phyloP scores from a whole-genome alignment of 1,284 basidiomycete genomes.

The Tremellales sp. region DNA sequence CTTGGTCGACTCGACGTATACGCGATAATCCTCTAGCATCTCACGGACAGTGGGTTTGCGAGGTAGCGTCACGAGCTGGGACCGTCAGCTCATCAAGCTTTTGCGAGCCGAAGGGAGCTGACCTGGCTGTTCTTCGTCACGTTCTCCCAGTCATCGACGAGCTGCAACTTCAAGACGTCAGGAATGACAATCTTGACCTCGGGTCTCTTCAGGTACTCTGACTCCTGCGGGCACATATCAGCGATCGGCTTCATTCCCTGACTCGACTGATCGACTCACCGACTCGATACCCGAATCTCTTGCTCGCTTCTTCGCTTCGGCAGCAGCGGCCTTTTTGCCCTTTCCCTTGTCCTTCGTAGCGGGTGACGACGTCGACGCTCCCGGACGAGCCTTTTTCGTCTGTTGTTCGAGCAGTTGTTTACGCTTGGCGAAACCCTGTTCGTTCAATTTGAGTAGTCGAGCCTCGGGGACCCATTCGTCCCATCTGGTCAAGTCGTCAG shows the following conservation, averaged over 20 bases:
- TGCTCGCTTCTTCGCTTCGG: conserved; percentile 52
- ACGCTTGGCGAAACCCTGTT: conserved; percentile 77
- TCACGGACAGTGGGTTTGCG: conserved; percentile 74
- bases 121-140: conserved; percentile 93
- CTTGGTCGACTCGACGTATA: conserved; percentile 55
- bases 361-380: conserved; percentile 14
- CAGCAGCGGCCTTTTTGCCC: conserved; percentile 48
- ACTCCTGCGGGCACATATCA: conserved; percentile 48
- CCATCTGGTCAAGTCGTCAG: conserved; percentile 60
- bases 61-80: conserved; percentile 78
- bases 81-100: neutral
- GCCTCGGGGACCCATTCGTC: conserved; percentile 92
- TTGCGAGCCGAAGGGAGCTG: conserved; percentile 9
- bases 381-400: conserved; percentile 42
- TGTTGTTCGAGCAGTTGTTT: conserved; percentile 50
- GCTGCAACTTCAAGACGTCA: conserved; percentile 76
- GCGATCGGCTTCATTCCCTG: neutral
- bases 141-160: conserved; percentile 98
- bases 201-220: conserved; percentile 62
- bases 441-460: conserved; percentile 82
- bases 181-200: conserved; percentile 90
- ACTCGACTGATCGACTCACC: conserved; percentile 22
- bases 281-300: conserved; percentile 42
- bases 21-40: conserved; percentile 73
- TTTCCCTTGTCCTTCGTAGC: conserved; percentile 39